These are phyloP conservation scores for Apiospora phragmitis DNA, from an alignment of 2,329 filamentous ascomycete species.

Conservation along the genomic window DNA sequence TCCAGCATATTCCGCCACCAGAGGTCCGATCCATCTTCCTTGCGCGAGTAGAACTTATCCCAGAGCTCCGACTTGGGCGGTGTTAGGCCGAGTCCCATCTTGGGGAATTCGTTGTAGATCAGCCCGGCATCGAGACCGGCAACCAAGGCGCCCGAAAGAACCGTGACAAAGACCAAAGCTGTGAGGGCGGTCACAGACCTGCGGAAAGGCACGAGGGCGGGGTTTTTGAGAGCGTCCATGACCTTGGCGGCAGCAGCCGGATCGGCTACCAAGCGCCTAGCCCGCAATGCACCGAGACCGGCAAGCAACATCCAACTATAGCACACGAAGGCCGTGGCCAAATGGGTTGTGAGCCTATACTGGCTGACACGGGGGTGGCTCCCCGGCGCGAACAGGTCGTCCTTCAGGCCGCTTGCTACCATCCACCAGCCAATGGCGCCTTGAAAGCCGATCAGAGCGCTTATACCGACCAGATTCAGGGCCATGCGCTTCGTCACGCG, in stretches of 20 bases:
- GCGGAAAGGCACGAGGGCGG: slow-evolving; percentile 72
- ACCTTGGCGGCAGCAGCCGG: slow-evolving; percentile 62
- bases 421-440: slow-evolving; percentile 99
- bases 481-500: slow-evolving; percentile 80
- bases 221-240: slow-evolving; percentile 63
- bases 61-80: slow-evolving; percentile 84
- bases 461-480: slow-evolving; percentile 76
- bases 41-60: slow-evolving; percentile 81
- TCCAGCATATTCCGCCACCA: slow-evolving; percentile 98
- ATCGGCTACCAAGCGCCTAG: slow-evolving; percentile 68
- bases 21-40: slow-evolving; percentile 75
- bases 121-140: slow-evolving; percentile 93
- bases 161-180: slow-evolving; percentile 80
- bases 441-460: slow-evolving; percentile 88
- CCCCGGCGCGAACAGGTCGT: slow-evolving; percentile 90
- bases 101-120: slow-evolving; percentile 98
- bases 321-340: slow-evolving; percentile 87
- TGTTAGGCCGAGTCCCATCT: slow-evolving; percentile 82
- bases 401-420: slow-evolving; percentile 94
- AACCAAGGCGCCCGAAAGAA: slow-evolving; percentile 90
- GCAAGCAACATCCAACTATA: slow-evolving; percentile 95
- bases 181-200: slow-evolving; percentile 70
- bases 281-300: slow-evolving; percentile 80
- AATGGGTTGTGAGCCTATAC: slow-evolving; percentile 86
- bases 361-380: slow-evolving; percentile 91